phyloP scores from a whole-genome alignment of 495 filamentous ascomycete species.

The Coniosporium apollinis region DNA sequence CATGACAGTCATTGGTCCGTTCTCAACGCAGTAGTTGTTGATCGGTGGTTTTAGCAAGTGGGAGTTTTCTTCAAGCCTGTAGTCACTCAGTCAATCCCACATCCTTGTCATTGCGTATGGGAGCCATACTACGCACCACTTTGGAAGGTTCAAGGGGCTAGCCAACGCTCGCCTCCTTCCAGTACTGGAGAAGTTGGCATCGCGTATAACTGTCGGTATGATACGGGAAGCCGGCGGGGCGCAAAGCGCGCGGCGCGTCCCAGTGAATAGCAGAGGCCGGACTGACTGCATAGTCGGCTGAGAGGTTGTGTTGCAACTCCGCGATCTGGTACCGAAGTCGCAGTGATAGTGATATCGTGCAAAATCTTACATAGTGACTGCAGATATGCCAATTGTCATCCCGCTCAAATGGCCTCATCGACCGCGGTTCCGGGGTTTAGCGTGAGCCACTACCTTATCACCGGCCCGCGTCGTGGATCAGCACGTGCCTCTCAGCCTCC shows the following conservation, averaged over 20 bases:
- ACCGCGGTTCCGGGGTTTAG: too few species aligned
- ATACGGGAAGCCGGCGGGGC: neutral
- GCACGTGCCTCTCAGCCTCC: too few species aligned
- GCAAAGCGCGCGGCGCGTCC: neutral
- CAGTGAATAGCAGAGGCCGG: neutral
- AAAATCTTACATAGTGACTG: too few species aligned
- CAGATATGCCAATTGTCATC: too few species aligned
- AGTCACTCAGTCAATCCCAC: neutral
- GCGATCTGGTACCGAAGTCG: too few species aligned
- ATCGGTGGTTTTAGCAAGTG: slow-evolving; percentile 89
- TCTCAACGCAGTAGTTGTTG: slow-evolving; percentile 94
- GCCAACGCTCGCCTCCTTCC: slow-evolving; percentile 21
- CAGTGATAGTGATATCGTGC: too few species aligned
- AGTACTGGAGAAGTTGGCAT: neutral
- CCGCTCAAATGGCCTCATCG: too few species aligned
- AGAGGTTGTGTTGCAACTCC: too few species aligned
- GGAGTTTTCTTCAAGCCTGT: slow-evolving; percentile 79
- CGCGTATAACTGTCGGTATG: neutral
- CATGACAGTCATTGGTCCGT: slow-evolving; percentile 65
- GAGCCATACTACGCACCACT: slow-evolving; percentile 42
- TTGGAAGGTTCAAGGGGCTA: slow-evolving; percentile 58
- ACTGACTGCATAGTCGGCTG: neutral
- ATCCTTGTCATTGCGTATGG: neutral
- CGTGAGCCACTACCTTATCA: too few species aligned
- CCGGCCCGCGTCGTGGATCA: too few species aligned